These are phyloP conservation scores for Radiomyces spectabilis DNA, from an alignment of 192 early-diverging fungal genomes.

Conservation along the genomic window DNA sequence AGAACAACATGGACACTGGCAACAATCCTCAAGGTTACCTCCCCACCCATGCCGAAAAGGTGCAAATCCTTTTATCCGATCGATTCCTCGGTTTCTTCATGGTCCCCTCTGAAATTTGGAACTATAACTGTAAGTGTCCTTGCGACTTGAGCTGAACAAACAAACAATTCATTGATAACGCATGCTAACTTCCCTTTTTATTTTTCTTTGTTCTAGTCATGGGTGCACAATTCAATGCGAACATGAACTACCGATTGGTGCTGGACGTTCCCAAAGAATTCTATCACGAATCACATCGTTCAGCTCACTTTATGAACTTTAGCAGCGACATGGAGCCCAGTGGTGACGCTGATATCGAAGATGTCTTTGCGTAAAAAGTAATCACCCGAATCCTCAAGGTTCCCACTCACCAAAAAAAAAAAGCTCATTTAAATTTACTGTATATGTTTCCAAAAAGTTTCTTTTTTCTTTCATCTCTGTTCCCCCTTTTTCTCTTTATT, in stretches of 20 bases:
- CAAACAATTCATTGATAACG: background rate
- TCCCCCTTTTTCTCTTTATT: no score
- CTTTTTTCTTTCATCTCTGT: no score
- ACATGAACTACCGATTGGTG: slow-evolving; percentile 88
- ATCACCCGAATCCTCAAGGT: no score
- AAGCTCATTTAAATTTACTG: no score
- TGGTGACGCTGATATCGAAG: slow-evolving; percentile 53
- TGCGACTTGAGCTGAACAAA: background rate
- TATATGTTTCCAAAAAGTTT: no score
- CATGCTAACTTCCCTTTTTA: background rate
- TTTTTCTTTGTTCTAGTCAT: slow-evolving; percentile 46
- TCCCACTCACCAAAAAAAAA: no score
- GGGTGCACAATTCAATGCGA: slow-evolving; percentile 85
- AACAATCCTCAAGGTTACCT: slow-evolving; percentile 82
- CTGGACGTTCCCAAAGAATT: slow-evolving; percentile 95
- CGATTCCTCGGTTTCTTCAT: slow-evolving; percentile 98
- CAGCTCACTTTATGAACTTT: slow-evolving; percentile 95
- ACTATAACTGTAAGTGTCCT: slow-evolving; percentile 57
- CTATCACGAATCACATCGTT: slow-evolving; percentile 93
- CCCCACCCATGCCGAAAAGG: slow-evolving; percentile 87
- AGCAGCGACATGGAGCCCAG: slow-evolving; percentile 53
- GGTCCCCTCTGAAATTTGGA: slow-evolving; percentile 96
- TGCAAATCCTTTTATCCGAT: slow-evolving; percentile 95
- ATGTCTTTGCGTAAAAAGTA: slow-evolving; percentile 45
- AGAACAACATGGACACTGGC: slow-evolving; percentile 83